phyloP scores from a whole-genome alignment of 805 yeast species.

The Cyberlindnera meyerae region DNA sequence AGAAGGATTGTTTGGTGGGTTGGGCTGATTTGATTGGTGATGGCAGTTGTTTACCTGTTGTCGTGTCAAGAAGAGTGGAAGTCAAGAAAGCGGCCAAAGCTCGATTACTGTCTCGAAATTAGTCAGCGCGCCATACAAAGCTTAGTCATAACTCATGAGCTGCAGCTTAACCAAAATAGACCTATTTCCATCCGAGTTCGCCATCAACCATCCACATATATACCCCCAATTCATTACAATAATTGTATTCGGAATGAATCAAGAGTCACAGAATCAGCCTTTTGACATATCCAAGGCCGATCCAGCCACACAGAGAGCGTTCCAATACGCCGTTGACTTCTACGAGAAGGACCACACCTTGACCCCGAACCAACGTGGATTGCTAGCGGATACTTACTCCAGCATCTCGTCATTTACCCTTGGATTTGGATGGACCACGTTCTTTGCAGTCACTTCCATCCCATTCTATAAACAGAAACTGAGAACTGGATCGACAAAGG shows the following conservation, averaged over 20 bases:
- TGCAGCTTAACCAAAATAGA: too few species aligned
- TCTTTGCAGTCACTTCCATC: conserved; percentile 36
- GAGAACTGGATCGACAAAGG: conserved; percentile 30
- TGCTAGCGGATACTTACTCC: conserved; percentile 35
- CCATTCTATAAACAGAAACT: conserved; percentile 37
- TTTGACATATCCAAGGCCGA: conserved; percentile 13
- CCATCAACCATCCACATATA: too few species aligned
- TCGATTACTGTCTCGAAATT: too few species aligned
- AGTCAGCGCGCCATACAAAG: too few species aligned
- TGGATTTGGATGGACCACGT: conserved; percentile 36
- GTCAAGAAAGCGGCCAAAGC: too few species aligned
- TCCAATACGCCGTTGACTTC: conserved; percentile 40
- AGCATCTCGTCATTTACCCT: conserved; percentile 32
- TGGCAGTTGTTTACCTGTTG: too few species aligned
- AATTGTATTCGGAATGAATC: background rate
- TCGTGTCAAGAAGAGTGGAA: too few species aligned
- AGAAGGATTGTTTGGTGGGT: too few species aligned
- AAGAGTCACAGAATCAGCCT: background rate
- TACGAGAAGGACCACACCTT: conserved; percentile 45
- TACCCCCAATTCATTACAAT: too few species aligned
- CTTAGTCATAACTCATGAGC: too few species aligned
- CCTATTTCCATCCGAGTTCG: too few species aligned
- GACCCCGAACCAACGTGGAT: conserved; percentile 36
- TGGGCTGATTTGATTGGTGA: too few species aligned
- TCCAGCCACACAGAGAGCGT: conserved; percentile 30